Evolutionary conservation across 148 eudicot genomes (phyloP).

Genomic region (Chenopodium formosanum): DNA sequence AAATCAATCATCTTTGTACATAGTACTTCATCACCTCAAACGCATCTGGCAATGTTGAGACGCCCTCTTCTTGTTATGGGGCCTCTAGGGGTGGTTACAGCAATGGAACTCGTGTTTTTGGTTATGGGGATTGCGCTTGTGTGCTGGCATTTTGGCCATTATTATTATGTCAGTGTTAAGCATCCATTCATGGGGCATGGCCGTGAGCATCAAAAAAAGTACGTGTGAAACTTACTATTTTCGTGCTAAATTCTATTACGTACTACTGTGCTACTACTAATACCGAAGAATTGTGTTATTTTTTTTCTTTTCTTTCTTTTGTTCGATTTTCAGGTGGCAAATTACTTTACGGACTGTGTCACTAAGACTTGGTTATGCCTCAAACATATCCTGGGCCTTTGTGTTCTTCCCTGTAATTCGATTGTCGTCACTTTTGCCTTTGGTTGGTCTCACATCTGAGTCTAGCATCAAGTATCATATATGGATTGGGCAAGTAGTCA

Average conservation of each 20-base stretch:
- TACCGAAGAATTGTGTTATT: background rate
- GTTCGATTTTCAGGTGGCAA: conserved; percentile 38
- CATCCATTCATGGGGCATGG: conserved; percentile 38
- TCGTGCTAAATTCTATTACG: too few species aligned
- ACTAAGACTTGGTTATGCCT: conserved; percentile 49
- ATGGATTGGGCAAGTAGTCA: conserved; percentile 61
- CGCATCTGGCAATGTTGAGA: conserved; percentile 25
- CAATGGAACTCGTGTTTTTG: conserved; percentile 41
- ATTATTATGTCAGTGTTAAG: conserved; percentile 37
- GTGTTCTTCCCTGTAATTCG: conserved; percentile 58
- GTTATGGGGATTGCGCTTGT: conserved; percentile 45
- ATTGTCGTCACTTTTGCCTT: conserved; percentile 49
- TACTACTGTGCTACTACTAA: background rate
- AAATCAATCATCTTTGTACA: background rate
- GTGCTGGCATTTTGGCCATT: conserved; percentile 47
- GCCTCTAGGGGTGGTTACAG: conserved; percentile 46
- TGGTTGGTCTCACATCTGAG: conserved; percentile 56
- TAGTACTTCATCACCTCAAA: conserved; percentile 9
- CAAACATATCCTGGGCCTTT: conserved; percentile 53
- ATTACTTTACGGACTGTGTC: conserved; percentile 38
- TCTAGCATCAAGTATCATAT: conserved; percentile 68
- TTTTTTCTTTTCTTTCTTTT: background rate
- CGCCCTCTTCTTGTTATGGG: conserved; percentile 44
- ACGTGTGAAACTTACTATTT: background rate
- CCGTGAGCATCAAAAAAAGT: conserved; percentile 25